Conservation (phyloP, 2,329 filamentous ascomycete species). For the Alternaria hordeiaustralica region DNA sequence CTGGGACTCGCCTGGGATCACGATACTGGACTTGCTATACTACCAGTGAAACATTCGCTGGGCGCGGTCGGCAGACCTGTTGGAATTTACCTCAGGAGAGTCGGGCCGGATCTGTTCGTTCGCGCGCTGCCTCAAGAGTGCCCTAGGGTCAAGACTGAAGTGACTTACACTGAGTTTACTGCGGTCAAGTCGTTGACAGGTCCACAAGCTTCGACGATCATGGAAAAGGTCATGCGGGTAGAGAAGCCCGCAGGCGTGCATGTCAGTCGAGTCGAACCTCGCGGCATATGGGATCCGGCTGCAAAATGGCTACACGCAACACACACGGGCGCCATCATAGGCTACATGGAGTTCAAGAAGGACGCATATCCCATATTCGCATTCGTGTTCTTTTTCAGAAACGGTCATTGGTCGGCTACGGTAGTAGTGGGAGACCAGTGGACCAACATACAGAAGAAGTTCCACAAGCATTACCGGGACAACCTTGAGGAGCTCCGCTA, state of each 20-base stretch:
- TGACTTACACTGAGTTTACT: conserved; percentile 4
- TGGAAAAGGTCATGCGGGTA: conserved; percentile 1
- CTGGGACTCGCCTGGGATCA: conserved; percentile 5
- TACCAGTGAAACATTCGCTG: conserved; percentile 9
- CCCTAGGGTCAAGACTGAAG: background rate
- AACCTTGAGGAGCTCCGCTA: conserved; percentile 1
- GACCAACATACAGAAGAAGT: background rate
- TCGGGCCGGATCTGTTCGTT: conserved; percentile 2
- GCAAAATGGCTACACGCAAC: conserved; percentile 1
- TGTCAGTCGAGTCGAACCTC: conserved; percentile 3
- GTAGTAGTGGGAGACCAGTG: conserved; percentile 1
- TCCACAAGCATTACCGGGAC: conserved; percentile 4
- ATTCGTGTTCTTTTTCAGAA: conserved; percentile 7
- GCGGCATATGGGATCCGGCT: conserved; percentile 1
- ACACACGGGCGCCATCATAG: conserved; percentile 4
- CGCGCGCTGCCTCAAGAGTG: conserved; percentile 5
- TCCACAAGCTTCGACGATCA: background rate
- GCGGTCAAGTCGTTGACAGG: background rate
- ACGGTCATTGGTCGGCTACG: conserved; percentile 3
- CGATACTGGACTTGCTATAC: conserved; percentile 8
- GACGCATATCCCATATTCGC: background rate
- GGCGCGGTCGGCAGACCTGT: background rate
- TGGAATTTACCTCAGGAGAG: conserved; percentile 9
- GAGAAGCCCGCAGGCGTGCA: background rate
- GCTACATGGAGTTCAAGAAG: conserved; percentile 4